Conservation (phyloP, 495 filamentous ascomycete species). For the Talaromyces adpressus region DNA sequence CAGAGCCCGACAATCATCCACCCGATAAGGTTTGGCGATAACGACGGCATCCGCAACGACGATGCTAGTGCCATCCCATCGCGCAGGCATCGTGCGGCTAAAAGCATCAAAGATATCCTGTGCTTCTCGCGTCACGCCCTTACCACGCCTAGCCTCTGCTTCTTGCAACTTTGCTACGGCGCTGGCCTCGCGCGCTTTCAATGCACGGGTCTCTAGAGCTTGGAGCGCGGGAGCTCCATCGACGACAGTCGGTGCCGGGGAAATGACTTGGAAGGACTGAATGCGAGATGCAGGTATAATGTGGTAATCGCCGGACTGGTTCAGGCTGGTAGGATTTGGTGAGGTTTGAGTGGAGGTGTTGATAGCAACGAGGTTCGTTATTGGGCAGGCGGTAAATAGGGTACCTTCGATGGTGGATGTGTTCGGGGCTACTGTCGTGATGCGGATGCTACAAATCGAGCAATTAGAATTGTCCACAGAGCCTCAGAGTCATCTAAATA, state of each 20-base stretch:
- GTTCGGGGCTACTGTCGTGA: conserved; percentile 49
- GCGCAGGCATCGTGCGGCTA: conserved; percentile 53
- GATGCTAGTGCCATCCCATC: conserved; percentile 57
- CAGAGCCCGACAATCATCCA: conserved; percentile 49
- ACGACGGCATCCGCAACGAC: conserved; percentile 59
- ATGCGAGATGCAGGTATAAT: conserved; percentile 59
- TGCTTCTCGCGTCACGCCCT: conserved; percentile 56
- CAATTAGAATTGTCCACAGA: neutral
- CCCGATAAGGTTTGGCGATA: conserved; percentile 52
- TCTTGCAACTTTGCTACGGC: conserved; percentile 48
- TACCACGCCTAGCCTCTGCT: conserved; percentile 47
- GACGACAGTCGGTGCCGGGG: conserved; percentile 25
- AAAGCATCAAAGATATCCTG: conserved; percentile 67
- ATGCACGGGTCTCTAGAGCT: conserved; percentile 43
- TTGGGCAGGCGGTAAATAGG: conserved; percentile 59
- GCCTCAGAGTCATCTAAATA: neutral
- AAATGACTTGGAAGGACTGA: conserved; percentile 49
- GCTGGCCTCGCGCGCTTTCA: conserved; percentile 47
- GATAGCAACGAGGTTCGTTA: conserved; percentile 59
- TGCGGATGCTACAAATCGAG: conserved; percentile 41
- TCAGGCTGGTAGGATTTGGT: conserved; percentile 25
- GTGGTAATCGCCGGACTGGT: conserved; percentile 49
- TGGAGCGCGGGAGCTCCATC: conserved; percentile 33
- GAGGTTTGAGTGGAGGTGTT: conserved; percentile 35
- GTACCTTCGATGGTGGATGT: conserved; percentile 51